Percentiles rank a stretch among this genome's conserved stretches.
phyloP scores from a whole-genome alignment of 768 basidiomycete genomes.

The Psilocybe subaeruginosa region DNA sequence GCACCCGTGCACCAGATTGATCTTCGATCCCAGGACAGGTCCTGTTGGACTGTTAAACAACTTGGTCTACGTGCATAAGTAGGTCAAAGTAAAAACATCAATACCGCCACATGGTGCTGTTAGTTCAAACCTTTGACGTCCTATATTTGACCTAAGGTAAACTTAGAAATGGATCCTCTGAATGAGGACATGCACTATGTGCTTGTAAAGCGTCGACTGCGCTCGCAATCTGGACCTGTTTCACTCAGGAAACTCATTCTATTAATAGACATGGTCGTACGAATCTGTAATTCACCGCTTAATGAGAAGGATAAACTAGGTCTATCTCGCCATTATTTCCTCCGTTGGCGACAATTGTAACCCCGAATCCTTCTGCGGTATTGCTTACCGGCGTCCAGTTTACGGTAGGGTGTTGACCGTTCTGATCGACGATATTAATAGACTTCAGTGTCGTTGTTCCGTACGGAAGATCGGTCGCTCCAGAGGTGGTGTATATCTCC shows the following conservation, averaged over 20 bases:
- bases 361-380: neutral
- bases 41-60: neutral
- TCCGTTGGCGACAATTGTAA: neutral
- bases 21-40: neutral
- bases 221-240: no score
- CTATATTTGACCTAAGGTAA: no score
- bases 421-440: constrained; percentile 1
- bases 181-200: no score
- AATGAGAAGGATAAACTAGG: neutral
- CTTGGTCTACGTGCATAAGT: no score
- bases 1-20: neutral
- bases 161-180: no score
- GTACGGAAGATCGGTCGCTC: neutral
- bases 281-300: neutral
- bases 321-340: neutral
- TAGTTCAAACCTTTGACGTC: no score
- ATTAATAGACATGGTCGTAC: no score
- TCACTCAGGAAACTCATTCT: no score
- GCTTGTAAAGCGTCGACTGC: no score
- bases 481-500: constrained; percentile 1
- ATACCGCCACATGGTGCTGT: no score
- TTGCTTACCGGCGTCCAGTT: neutral
- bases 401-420: neutral
- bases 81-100: no score
- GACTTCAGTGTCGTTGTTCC: neutral